Base-by-base conservation (phyloP, 139 green algal genomes). In the Micractinium conductrix region DNA sequence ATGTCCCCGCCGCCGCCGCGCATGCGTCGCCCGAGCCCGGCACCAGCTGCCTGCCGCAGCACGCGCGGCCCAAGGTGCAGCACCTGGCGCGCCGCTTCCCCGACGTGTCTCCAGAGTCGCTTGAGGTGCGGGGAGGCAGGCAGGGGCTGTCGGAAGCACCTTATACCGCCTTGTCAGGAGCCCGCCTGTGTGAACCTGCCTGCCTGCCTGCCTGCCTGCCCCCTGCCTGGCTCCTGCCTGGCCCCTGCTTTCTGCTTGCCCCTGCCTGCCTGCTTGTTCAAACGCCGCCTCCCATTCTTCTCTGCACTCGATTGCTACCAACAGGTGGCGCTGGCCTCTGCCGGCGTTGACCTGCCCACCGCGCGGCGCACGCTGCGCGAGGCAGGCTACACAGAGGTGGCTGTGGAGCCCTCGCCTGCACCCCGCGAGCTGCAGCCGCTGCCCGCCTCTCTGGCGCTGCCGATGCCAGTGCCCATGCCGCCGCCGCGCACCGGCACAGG, bases 1-100 rank as follows among this genome's bases (percentile, higher is more conserved):
- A 9, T 42, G 73, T 79, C 73, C 55, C 55, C 35, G 74, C 74
- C 19, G 35, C 50, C 33, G 74, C 37, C 38, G 74, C 35, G 45
- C n/a, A n/a, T n/a, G 45, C 73, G 30, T 24, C 45, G 40, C 44
- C 72, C 44, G 72, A 50, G 44, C 40, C 19, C 35, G n/a, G 37
- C 37, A 17, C 10, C 53, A 44, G 45, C 33, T 33, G 12, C 14
- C 33, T 80, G 73, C 50, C 53, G 28, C 75, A 71, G 37, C 75
- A 81, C 28, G 75, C 24, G 35, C 28, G 24, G 24, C 50, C 75
- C 75, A 81, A 81, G 75, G 58, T 82, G 76, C 58, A 43, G 76
- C 76, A 82, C 38, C 76, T 82, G 76, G 53, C 55, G 8, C 40
- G 63, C 40, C 76, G 76, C 55, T 82, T 82, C 38, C 76, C 76